phyloP scores from a whole-genome alignment of 1,284 basidiomycete species.

The Inonotus obliquus region DNA sequence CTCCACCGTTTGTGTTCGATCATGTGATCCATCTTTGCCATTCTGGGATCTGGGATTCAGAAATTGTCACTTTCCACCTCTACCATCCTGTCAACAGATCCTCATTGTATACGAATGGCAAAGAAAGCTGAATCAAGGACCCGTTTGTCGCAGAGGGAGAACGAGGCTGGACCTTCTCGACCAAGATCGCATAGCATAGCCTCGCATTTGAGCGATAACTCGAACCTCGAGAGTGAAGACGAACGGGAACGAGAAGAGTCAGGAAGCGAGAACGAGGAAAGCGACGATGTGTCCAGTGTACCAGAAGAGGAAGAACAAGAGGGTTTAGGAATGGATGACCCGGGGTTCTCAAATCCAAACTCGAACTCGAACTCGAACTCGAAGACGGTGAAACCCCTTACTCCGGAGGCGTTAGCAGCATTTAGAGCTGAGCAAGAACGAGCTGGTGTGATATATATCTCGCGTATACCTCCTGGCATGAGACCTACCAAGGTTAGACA shows the following conservation, averaged over 20 bases:
- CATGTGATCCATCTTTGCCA: too few relatives aligned
- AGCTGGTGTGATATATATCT: slow-evolving; percentile 91
- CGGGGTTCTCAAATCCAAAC: slow-evolving; percentile 48
- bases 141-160: background rate
- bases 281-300: slow-evolving; percentile 23
- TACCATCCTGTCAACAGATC: background rate
- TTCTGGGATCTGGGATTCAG: too few relatives aligned
- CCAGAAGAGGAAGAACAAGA: slow-evolving; percentile 23
- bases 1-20: background rate
- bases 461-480: slow-evolving; percentile 98
- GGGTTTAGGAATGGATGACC: slow-evolving; percentile 42
- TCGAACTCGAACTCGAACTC: slow-evolving; percentile 20
- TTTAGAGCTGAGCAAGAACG: slow-evolving; percentile 66
- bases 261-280: slow-evolving; percentile 26
- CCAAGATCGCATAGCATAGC: slow-evolving; percentile 18
- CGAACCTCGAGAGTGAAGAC: slow-evolving; percentile 23
- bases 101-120: background rate
- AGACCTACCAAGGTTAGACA: slow-evolving; percentile 94
- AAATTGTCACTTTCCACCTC: too few relatives aligned
- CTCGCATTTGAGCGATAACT: slow-evolving; percentile 19
- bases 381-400: slow-evolving; percentile 64
- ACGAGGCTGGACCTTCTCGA: slow-evolving; percentile 23
- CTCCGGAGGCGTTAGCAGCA: slow-evolving; percentile 62
- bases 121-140: background rate
- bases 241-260: slow-evolving; percentile 23